These are phyloP conservation scores for Triticum turgidum DNA, from an alignment of 176 grass and related monocot species.

Conservation along the genomic window DNA sequence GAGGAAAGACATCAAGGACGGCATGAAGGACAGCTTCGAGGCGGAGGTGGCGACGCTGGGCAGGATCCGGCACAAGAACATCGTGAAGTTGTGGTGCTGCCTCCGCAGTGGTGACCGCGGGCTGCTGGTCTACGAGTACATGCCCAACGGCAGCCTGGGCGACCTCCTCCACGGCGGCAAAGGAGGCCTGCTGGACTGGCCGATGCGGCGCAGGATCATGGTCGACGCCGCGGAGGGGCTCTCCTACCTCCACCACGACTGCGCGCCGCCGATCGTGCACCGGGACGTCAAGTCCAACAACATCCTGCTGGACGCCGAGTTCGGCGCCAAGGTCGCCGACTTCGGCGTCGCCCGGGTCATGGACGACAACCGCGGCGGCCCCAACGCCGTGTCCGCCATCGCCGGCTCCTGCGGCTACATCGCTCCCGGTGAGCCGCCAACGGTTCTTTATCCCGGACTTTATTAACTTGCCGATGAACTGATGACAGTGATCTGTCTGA, in stretches of 20 bases:
- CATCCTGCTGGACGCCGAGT: slow-evolving; percentile 66
- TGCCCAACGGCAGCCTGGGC: slow-evolving; percentile 80
- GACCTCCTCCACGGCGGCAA: slow-evolving; percentile 70
- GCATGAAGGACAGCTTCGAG: slow-evolving; percentile 39
- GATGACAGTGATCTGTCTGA: not conserved
- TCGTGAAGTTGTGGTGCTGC: slow-evolving; percentile 81
- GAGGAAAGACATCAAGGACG: not conserved
- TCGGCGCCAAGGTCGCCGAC: slow-evolving; percentile 61
- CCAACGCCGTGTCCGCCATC: slow-evolving; percentile 42
- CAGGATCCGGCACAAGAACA: slow-evolving; percentile 83
- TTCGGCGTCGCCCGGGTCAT: slow-evolving; percentile 64
- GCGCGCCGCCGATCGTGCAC: slow-evolving; percentile 69
- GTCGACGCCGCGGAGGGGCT: slow-evolving; percentile 65
- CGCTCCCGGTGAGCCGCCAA: slow-evolving; percentile 56
- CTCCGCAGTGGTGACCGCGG: slow-evolving; percentile 48
- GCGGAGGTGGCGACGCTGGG: slow-evolving; percentile 68
- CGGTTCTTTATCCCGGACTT: not conserved
- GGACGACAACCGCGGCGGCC: not conserved
- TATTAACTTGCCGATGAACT: not conserved
- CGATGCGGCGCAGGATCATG: slow-evolving; percentile 48
- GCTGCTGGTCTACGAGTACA: slow-evolving; percentile 88
- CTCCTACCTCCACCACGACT: slow-evolving; percentile 79
- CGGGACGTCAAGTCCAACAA: slow-evolving; percentile 91
- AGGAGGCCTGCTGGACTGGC: slow-evolving; percentile 55
- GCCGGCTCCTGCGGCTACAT: slow-evolving; percentile 82